Conservation (phyloP, 768 basidiomycete species). For the Galerina marginata region DNA sequence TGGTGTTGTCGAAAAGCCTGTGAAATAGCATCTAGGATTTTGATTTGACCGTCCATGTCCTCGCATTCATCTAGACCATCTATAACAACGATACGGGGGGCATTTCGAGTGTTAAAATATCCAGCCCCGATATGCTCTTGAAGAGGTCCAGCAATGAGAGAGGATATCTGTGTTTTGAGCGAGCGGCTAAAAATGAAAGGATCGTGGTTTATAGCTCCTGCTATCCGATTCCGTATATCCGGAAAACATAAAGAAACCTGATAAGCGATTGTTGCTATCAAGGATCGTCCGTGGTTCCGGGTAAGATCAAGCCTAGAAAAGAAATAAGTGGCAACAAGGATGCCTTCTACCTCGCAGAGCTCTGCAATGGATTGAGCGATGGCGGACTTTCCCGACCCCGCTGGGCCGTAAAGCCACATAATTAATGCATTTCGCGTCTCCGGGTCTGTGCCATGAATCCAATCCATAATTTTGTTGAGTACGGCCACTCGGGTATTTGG, state of each 20-base stretch:
- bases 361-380: background rate
- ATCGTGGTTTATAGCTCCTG: background rate
- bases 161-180: background rate
- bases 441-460: too few species aligned
- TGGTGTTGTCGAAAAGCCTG: background rate
- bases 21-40: background rate
- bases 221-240: background rate
- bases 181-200: background rate
- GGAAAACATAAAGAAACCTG: background rate
- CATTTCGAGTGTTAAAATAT: background rate
- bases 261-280: background rate
- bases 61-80: conserved; percentile 20
- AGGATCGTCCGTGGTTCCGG: background rate
- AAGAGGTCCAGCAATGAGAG: conserved; percentile 3
- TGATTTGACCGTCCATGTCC: background rate
- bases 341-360: background rate
- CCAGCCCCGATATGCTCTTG: background rate
- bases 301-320: background rate
- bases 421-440: background rate
- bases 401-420: conserved; percentile 9
- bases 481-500: too few species aligned
- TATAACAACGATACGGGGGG: conserved; percentile 4
- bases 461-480: too few species aligned
- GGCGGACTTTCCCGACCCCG: conserved; percentile 3
- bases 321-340: background rate